Percentiles rank a stretch among this genome's conserved stretches.
Evolutionary conservation across 2,329 filamentous ascomycete genomes (phyloP).

Genomic region (Orbilia ellipsospora): DNA sequence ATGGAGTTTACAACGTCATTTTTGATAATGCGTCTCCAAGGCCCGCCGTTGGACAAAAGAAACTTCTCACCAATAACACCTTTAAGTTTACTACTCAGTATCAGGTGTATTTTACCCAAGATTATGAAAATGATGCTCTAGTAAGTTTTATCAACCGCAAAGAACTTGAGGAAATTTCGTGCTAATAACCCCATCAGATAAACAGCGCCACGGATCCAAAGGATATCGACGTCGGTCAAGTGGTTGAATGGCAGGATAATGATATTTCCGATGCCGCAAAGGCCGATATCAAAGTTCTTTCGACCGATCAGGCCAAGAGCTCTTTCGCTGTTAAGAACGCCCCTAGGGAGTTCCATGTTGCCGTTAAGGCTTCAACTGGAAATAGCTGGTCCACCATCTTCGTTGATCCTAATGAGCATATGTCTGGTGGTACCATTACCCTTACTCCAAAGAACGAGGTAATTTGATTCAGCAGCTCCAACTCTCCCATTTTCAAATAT

Average conservation of each 20-base stretch:
- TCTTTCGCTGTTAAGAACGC: constrained; percentile 28
- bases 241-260: constrained; percentile 19
- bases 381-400: constrained; percentile 14
- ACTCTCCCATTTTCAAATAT: too few relatives aligned
- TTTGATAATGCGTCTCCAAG: constrained; percentile 15
- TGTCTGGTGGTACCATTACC: constrained; percentile 12
- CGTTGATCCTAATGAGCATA: constrained; percentile 23
- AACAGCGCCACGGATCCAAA: constrained; percentile 13
- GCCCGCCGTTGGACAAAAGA: constrained; percentile 7
- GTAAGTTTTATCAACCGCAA: too few relatives aligned
- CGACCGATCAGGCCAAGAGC: constrained; percentile 3
- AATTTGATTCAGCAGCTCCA: background rate
- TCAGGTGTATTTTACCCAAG: too few relatives aligned
- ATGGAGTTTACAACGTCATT: constrained; percentile 23
- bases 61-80: too few relatives aligned
- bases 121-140: too few relatives aligned
- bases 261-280: constrained; percentile 10
- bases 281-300: constrained; percentile 7
- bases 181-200: too few relatives aligned
- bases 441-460: constrained; percentile 29
- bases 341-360: constrained; percentile 17
- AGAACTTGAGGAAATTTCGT: too few relatives aligned
- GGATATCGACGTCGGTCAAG: constrained; percentile 18
- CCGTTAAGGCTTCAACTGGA: constrained; percentile 21
- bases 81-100: too few relatives aligned